Conservation (phyloP, 768 basidiomycete species). For the Mrakia blollopis region DNA sequence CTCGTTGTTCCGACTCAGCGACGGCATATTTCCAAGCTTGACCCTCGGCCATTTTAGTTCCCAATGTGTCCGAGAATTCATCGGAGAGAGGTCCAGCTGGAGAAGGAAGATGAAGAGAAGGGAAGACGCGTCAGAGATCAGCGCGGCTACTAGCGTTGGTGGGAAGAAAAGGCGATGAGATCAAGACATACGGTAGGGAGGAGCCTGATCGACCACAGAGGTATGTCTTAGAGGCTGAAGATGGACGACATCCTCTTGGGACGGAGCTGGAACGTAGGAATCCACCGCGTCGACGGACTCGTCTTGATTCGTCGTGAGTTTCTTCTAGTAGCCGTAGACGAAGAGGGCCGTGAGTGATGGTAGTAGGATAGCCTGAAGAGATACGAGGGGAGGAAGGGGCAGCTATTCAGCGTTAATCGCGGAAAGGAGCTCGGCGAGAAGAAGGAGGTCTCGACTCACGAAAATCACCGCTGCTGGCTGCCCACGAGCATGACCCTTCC, state of each 20-base stretch:
- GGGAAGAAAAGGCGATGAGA: neutral
- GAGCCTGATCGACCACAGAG: neutral
- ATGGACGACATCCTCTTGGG: neutral
- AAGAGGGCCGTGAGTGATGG: neutral
- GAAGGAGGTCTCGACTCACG: neutral
- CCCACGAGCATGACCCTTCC: neutral
- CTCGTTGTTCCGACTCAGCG: neutral
- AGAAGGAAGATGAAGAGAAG: neutral
- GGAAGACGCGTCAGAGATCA: neutral
- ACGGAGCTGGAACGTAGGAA: neutral
- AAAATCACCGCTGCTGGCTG: neutral
- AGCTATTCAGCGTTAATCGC: neutral
- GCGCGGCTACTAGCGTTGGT: too few relatives aligned
- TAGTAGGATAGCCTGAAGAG: neutral
- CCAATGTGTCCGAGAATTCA: neutral
- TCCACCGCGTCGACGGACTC: neutral
- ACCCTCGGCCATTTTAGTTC: neutral
- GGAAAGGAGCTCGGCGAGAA: neutral
- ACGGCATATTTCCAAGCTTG: neutral
- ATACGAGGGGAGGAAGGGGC: neutral
- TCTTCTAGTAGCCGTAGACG: neutral
- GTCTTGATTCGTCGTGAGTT: neutral
- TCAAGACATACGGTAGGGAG: neutral
- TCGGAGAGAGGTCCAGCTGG: neutral
- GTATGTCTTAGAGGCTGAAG: neutral